Evolutionary conservation across 2,329 filamentous ascomycete genomes (phyloP), one percentile per base, ranked within the genome.

Genomic region (Beauveria rudraprayagi): DNA sequence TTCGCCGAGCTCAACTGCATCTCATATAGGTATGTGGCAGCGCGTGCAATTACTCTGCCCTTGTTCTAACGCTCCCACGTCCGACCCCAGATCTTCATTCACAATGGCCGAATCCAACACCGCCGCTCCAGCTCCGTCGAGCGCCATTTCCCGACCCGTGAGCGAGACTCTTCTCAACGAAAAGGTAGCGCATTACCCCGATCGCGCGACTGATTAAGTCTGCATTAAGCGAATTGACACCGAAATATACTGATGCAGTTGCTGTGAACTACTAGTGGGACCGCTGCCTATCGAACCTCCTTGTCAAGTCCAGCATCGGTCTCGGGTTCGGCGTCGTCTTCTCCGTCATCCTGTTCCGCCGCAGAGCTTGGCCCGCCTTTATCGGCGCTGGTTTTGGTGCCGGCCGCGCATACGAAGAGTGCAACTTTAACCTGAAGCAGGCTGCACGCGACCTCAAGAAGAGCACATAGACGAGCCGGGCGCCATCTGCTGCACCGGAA

Each of bases 141-240:
- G 83, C 75, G 82, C 85, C 66, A 83, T 89, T 73, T 83, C 88
- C 76, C 86, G 91, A 77, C 93, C 94, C 66, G 89, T 97, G 79
- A 97, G 93, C 83, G 94, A 99, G 83, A 91, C 93, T 72, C 86
- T 99, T 71, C 85, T 99, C 73, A 97, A 97, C 78, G 94, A 99
- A 80, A 99, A 99, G 92, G 94, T 86, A 66, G 71, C 50, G 52
- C 53, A 48, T 3, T 6, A n/a, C 24, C 57, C 26, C 48, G 19
- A 37, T 28, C 50, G n/a, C 24, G 8, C 40, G 28, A 37, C n/a
- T 26, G 19, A 24, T n/a, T 14, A 61, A 40, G 34, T 8, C 28
- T 16, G 43, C 17, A 5, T 16, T 1, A 22, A 34, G 22, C 16
- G 10, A 40, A 44, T 44, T 40, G 30, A 22, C 19, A 19, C 17